Base-by-base conservation (phyloP, 495 filamentous ascomycete genomes). In the Acidiella bohemica region DNA sequence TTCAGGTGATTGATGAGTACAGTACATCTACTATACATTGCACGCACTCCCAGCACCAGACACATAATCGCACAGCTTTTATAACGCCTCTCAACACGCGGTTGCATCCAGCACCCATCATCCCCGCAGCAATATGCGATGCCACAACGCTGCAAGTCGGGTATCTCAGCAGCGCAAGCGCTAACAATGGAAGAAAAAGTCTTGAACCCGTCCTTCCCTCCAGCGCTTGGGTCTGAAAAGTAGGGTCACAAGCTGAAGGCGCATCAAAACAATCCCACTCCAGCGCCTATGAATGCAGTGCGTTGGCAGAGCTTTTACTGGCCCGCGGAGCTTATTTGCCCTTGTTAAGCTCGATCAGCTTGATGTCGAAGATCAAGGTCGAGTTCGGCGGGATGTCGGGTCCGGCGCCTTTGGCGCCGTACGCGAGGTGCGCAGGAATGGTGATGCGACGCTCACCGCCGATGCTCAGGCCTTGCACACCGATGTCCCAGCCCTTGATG, bases 401-500 rank as follows among this genome's bases (percentile, higher is more conserved):
- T 4, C 43, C 43, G 7, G 77, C 54, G 27, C 67, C 60, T 61
- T 82, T 80, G 66, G 71, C 80, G 61, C 90, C 90, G 58, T 99
- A 96, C 41, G 77, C 92, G 14, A 84, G 70, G 42, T 78, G 62
- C 13, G 90, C 68, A 27, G 90, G 90, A 54, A 99, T 81, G 36
- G 71, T 81, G 55, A 99, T 72, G 37, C 90, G 75, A 48, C 90
- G 84, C 71, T 96, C 92, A 44, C 84, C 85, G 60, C 90, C 86
- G 42, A 82, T 75, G 38, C 79, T 66, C 86, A 99, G 94, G 57
- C 90, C 90, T 42, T 69, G 71, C 47, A 99, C 65, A 60, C 90
- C 90, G 46, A 94, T 75, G 58, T 99, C 92, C 90, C 88, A 95
- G 50, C 90, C 90, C 72, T 93, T 87, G 67, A 99, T 96, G 50